A percentile compares a stretch with the other conserved stretches of the same genome.
These are phyloP conservation scores for Vicia sativa DNA, from an alignment of 306 rosid species.

Conservation along the genomic window DNA sequence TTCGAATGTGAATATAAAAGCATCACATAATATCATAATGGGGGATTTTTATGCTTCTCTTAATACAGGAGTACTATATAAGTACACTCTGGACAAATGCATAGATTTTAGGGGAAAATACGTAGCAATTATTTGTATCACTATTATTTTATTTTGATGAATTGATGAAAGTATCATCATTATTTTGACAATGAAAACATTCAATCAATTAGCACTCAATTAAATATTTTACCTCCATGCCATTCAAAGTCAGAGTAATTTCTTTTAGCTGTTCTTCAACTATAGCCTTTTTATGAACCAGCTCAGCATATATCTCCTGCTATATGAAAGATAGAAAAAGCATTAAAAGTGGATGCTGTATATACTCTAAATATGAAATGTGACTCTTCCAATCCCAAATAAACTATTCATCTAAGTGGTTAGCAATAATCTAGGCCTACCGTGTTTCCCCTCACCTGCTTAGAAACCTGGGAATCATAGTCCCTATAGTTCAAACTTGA, in stretches of 20 bases:
- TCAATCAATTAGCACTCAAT: neutral
- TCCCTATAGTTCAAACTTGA: constrained; percentile 45
- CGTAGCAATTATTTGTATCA: no score
- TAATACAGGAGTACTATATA: neutral
- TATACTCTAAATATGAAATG: neutral
- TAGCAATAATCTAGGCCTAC: neutral
- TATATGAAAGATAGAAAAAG: neutral
- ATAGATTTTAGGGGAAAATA: no score
- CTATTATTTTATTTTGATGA: no score
- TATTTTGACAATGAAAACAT: constrained; percentile 6
- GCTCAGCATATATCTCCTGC: constrained; percentile 60
- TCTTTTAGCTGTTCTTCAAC: constrained; percentile 65
- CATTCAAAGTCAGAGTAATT: constrained; percentile 49
- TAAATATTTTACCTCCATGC: constrained; percentile 60
- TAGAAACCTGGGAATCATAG: constrained; percentile 39
- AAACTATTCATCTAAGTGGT: neutral
- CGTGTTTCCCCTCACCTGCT: constrained; percentile 54
- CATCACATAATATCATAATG: neutral
- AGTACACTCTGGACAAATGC: no score
- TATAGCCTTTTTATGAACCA: constrained; percentile 52
- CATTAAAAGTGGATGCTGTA: neutral
- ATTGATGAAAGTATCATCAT: no score
- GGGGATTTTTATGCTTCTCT: neutral
- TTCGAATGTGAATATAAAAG: neutral
- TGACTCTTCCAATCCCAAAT: constrained; percentile 3